These are phyloP conservation scores for Solanum ahanhuiri DNA, from an alignment of 257 asterid species.

Conservation along the genomic window DNA sequence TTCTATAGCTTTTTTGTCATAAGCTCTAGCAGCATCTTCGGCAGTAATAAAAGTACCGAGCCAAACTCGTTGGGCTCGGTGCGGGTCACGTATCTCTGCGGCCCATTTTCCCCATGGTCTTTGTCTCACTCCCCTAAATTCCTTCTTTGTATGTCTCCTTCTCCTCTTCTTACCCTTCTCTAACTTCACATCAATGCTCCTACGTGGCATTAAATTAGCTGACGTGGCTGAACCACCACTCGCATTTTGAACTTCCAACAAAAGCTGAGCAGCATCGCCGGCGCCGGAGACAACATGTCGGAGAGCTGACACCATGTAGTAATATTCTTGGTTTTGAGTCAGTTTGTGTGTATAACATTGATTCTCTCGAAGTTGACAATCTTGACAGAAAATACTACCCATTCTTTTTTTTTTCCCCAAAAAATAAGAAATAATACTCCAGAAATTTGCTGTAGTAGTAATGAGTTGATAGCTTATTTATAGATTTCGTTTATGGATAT, in stretches of 20 bases:
- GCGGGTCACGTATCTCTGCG: conserved; percentile 17
- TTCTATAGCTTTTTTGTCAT: conserved; percentile 9
- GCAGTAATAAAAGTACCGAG: conserved; percentile 12
- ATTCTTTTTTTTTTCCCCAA: background rate
- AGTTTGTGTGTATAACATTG: background rate
- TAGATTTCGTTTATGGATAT: background rate
- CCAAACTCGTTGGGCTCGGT: background rate
- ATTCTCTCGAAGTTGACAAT: background rate
- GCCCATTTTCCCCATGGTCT: conserved; percentile 15
- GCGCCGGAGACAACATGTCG: conserved; percentile 4
- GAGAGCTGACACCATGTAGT: conserved; percentile 11
- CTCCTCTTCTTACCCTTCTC: background rate
- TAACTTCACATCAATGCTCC: background rate
- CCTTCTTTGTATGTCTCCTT: background rate
- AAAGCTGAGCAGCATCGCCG: background rate
- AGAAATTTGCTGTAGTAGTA: too few species aligned
- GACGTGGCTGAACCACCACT: background rate
- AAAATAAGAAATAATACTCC: too few species aligned
- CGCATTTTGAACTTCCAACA: background rate
- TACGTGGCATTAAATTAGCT: background rate
- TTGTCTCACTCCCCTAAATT: conserved; percentile 9
- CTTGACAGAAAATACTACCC: background rate
- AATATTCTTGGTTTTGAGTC: background rate
- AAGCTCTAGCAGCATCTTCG: conserved; percentile 20
- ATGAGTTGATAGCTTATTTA: background rate